These are phyloP conservation scores for Deinandra increscens DNA, from an alignment of 129 eudicot genomes.

Conservation along the genomic window DNA sequence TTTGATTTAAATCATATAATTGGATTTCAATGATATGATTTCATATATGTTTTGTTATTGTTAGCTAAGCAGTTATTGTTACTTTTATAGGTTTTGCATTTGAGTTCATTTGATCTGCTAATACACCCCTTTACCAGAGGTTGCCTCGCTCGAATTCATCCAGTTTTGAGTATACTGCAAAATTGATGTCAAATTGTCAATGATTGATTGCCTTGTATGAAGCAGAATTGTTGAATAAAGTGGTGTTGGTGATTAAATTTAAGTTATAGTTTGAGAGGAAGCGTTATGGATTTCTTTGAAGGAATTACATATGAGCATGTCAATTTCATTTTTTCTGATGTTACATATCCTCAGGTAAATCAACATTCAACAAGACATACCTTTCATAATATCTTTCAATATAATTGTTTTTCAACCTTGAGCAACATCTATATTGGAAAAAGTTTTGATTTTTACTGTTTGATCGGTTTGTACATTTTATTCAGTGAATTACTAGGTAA, in stretches of 20 bases:
- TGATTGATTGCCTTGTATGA: not conserved
- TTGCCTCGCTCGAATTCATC: slow-evolving; percentile 10
- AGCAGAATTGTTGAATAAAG: slow-evolving; percentile 19
- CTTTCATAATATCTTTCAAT: not conserved
- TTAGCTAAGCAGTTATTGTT: not conserved
- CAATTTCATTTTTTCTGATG: slow-evolving; percentile 79
- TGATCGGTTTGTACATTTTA: not conserved
- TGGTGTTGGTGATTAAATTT: slow-evolving; percentile 34
- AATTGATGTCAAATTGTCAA: slow-evolving; percentile 9
- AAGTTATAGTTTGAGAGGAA: slow-evolving; percentile 52
- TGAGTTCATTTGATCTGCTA: slow-evolving; percentile 20
- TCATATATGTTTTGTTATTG: slow-evolving; percentile 3
- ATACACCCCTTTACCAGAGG: not conserved
- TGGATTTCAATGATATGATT: not conserved
- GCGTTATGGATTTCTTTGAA: slow-evolving; percentile 83
- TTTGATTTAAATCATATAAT: not conserved
- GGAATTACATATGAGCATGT: slow-evolving; percentile 91
- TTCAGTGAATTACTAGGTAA: not conserved
- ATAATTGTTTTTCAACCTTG: slow-evolving; percentile 1
- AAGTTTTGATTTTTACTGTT: slow-evolving; percentile 9
- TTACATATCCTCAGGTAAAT: slow-evolving; percentile 64
- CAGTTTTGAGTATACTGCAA: not conserved
- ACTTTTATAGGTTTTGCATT: slow-evolving; percentile 28
- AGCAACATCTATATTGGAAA: not conserved
- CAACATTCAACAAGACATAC: not conserved